A percentile compares a stretch with the other conserved stretches of the same genome.
Evolutionary conservation across 2,329 filamentous ascomycete genomes (phyloP).

Genomic region (Pseudogymnoascus sp.): DNA sequence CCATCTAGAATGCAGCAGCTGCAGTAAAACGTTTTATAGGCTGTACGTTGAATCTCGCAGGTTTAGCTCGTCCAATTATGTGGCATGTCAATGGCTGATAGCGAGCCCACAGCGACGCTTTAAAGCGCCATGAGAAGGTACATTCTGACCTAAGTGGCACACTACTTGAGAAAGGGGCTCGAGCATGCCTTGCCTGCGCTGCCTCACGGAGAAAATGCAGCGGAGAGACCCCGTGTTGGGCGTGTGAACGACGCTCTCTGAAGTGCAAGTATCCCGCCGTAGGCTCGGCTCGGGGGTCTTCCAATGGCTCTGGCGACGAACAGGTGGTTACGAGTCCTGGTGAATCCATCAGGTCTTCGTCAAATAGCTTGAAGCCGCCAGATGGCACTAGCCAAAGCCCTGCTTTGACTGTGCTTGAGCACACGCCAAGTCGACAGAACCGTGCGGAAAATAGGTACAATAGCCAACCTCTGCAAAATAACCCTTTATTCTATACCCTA

Average conservation of each 20-base stretch:
- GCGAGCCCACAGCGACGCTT: constrained; percentile 18
- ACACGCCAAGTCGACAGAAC: not conserved
- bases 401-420: not conserved
- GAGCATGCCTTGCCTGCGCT: constrained; percentile 22
- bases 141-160: constrained; percentile 21
- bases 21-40: constrained; percentile 22
- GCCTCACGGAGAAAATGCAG: constrained; percentile 20
- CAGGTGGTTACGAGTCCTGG: not conserved
- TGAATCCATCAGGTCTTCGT: constrained; percentile 15
- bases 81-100: not conserved
- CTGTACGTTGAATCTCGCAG: constrained; percentile 14
- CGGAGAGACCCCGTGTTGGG: constrained; percentile 17
- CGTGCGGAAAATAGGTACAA: too few species aligned
- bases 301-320: not conserved
- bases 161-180: constrained; percentile 16
- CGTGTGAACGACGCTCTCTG: constrained; percentile 18
- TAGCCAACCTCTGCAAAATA: too few species aligned
- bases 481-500: too few species aligned
- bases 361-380: not conserved
- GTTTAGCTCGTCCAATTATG: not conserved
- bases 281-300: not conserved
- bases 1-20: constrained; percentile 19
- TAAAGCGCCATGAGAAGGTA: constrained; percentile 21
- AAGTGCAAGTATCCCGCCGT: constrained; percentile 17
- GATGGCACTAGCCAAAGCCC: not conserved